These are phyloP conservation scores for Atalantia buxifolia DNA, from an alignment of 345 rosid genomes.

Conservation along the genomic window DNA sequence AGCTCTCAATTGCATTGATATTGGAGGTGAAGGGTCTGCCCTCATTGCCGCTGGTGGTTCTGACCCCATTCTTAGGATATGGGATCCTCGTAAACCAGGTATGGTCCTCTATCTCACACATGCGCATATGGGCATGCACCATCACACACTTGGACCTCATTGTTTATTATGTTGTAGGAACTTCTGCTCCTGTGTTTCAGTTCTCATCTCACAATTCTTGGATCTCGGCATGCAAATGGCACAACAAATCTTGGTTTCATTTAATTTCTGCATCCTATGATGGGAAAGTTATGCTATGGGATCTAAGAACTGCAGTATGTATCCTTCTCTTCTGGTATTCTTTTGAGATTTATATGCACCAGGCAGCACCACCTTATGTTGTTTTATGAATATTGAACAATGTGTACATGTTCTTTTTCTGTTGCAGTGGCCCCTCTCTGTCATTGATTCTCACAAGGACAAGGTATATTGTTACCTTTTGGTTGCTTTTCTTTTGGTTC, in stretches of 20 bases:
- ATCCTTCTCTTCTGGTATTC: constrained; percentile 6
- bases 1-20: constrained; percentile 72
- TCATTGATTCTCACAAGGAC: constrained; percentile 75
- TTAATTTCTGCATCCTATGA: constrained; percentile 92
- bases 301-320: constrained; percentile 95
- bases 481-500: neutral
- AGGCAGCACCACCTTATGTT: neutral
- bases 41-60: constrained; percentile 92
- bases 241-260: constrained; percentile 72
- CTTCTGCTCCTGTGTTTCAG: constrained; percentile 81
- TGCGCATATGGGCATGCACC: neutral
- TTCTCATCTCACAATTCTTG: constrained; percentile 86
- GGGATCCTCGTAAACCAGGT: constrained; percentile 99
- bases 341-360: neutral
- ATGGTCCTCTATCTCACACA: neutral
- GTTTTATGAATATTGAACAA: constrained; percentile 8
- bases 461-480: constrained; percentile 43
- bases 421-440: constrained; percentile 91
- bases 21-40: constrained; percentile 93
- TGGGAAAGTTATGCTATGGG: constrained; percentile 99
- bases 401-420: constrained; percentile 16
- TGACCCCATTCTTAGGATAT: constrained; percentile 84
- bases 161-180: constrained; percentile 44
- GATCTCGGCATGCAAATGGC: constrained; percentile 98
- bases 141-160: neutral